Evolutionary conservation across 176 grass and related monocot species (phyloP).

Genomic region (Microstegium vimineum): DNA sequence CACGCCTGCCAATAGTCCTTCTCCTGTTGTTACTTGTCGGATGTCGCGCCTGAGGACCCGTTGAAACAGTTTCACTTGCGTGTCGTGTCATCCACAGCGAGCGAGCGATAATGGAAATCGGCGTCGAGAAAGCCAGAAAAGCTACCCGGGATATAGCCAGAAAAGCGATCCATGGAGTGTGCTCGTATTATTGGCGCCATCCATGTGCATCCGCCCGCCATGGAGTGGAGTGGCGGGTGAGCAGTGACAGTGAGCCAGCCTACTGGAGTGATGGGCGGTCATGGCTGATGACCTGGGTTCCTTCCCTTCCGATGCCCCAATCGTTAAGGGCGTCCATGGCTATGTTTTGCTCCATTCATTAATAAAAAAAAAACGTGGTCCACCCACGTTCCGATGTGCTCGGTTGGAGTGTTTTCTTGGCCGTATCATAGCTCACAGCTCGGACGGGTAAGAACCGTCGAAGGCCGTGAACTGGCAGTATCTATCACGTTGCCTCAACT

Average conservation of each 20-base stretch:
- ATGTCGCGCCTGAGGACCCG: background rate
- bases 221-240: background rate
- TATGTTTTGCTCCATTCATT: too few relatives aligned
- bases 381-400: too few relatives aligned
- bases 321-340: too few relatives aligned
- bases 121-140: background rate
- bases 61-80: background rate
- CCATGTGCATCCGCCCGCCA: too few relatives aligned
- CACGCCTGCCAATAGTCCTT: too few relatives aligned
- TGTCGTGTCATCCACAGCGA: background rate
- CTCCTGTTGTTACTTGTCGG: too few relatives aligned
- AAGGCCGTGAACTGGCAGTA: background rate
- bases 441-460: conserved; percentile 4
- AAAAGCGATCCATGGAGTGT: background rate
- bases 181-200: background rate
- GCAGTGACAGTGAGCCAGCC: background rate
- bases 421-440: background rate
- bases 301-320: background rate
- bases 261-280: background rate
- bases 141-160: too few relatives aligned
- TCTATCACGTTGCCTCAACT: background rate
- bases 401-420: background rate
- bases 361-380: too few relatives aligned
- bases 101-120: background rate
- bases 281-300: background rate